These are phyloP conservation scores for Yarrowia sp. DNA, from an alignment of 805 yeast species.

Conservation along the genomic window DNA sequence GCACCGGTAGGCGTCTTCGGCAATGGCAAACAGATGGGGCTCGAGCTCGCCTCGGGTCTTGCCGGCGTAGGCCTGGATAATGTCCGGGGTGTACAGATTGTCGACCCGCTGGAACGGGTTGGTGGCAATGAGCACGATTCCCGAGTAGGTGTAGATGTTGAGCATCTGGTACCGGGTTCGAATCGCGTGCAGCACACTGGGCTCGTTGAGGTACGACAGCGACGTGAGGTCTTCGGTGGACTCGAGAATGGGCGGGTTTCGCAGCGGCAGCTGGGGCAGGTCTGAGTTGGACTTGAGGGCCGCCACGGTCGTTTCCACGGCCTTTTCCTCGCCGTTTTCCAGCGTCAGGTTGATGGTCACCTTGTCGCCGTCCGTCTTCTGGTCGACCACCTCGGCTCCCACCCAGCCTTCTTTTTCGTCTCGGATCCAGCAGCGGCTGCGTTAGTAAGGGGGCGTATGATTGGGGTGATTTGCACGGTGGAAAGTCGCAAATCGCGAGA, in stretches of 20 bases:
- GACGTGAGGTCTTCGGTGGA: constrained; percentile 94
- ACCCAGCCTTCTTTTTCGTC: constrained; percentile 77
- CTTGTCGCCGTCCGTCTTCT: constrained; percentile 55
- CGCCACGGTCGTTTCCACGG: constrained; percentile 44
- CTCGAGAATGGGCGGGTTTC: constrained; percentile 91
- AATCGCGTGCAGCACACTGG: constrained; percentile 94
- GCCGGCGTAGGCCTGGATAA: constrained; percentile 94
- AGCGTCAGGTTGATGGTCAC: constrained; percentile 59
- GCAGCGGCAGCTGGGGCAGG: constrained; percentile 67
- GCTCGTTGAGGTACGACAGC: constrained; percentile 91
- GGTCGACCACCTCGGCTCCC: constrained; percentile 65
- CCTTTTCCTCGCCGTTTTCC: constrained; percentile 55
- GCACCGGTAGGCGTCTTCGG: constrained; percentile 95
- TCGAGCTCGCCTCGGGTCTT: constrained; percentile 93
- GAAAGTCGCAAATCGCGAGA: too few species aligned
- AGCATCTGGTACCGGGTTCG: constrained; percentile 86
- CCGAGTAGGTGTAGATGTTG: constrained; percentile 93
- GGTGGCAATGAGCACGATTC: constrained; percentile 94
- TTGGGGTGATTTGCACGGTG: constrained; percentile 1
- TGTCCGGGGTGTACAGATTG: constrained; percentile 86
- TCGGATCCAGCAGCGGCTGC: constrained; percentile 76
- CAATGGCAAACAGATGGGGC: constrained; percentile 96
- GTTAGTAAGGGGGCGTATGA: constrained; percentile 18
- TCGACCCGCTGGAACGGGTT: constrained; percentile 95
- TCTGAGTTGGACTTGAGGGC: constrained; percentile 56